Percentiles rank a stretch among this genome's conserved stretches.
These are phyloP conservation scores for Telfairia occidentalis DNA, from an alignment of 331 rosid species.

Conservation along the genomic window DNA sequence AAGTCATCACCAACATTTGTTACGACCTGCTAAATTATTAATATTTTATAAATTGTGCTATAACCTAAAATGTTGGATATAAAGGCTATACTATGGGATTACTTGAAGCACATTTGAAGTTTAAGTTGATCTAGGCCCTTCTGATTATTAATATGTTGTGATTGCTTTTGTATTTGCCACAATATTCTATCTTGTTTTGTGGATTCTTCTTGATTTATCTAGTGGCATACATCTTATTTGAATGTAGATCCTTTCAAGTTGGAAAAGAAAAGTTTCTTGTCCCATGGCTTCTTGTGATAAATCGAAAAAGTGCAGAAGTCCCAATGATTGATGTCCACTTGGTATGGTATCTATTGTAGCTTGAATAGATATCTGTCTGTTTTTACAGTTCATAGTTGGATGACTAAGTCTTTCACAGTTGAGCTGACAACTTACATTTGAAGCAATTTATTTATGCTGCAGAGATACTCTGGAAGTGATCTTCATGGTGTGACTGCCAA, in stretches of 20 bases:
- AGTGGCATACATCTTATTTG: conserved; percentile 11
- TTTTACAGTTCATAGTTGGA: not conserved
- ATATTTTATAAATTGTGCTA: not conserved
- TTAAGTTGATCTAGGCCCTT: not conserved
- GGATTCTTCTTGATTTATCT: not conserved
- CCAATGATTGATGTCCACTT: conserved; percentile 74
- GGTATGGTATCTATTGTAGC: conserved; percentile 33
- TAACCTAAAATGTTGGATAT: not conserved
- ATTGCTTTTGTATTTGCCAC: not conserved
- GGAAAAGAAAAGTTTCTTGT: conserved; percentile 78
- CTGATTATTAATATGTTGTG: not conserved
- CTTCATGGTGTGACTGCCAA: conserved; percentile 88
- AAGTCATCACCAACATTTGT: not conserved
- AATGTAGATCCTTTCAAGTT: conserved; percentile 85
- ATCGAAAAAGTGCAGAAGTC: conserved; percentile 83
- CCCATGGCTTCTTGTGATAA: conserved; percentile 89
- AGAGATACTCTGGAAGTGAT: conserved; percentile 88
- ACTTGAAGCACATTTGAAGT: not conserved
- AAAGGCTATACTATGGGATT: not conserved
- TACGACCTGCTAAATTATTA: not conserved
- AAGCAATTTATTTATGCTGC: conserved; percentile 19
- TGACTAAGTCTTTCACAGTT: not conserved
- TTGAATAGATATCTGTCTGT: not conserved
- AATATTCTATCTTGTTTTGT: not conserved
- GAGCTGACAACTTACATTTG: not conserved